These are phyloP conservation scores for Yarrowia phangngaensis DNA, from an alignment of 805 yeast genomes.

Conservation along the genomic window DNA sequence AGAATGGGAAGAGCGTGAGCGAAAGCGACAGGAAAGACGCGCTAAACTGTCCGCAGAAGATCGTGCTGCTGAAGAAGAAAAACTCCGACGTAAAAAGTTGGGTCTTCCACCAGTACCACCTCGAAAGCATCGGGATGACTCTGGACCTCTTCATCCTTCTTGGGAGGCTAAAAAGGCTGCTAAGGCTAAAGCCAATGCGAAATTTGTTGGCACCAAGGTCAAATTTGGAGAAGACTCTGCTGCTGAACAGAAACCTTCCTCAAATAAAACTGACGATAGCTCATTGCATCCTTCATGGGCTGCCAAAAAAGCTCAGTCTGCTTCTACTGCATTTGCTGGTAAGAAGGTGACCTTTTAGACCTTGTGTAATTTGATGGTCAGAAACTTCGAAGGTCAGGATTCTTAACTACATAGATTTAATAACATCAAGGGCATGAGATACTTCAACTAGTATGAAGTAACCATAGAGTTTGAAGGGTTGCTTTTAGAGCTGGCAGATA, in stretches of 20 bases:
- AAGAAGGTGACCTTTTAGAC: conserved; percentile 20
- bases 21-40: conserved; percentile 40
- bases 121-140: conserved; percentile 27
- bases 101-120: conserved; percentile 1
- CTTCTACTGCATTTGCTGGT: conserved; percentile 8
- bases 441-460: too few relatives aligned
- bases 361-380: too few relatives aligned
- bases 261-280: conserved; percentile 32
- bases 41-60: conserved; percentile 26
- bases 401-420: too few relatives aligned
- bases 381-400: too few relatives aligned
- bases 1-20: conserved; percentile 70
- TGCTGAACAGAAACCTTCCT: conserved; percentile 1
- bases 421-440: too few relatives aligned
- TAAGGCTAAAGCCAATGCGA: conserved; percentile 58
- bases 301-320: conserved; percentile 46
- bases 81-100: conserved; percentile 9
- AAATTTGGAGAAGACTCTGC: conserved; percentile 46
- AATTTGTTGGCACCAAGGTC: conserved; percentile 81
- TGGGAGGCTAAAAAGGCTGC: conserved; percentile 96
- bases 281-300: conserved; percentile 94
- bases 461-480: too few relatives aligned
- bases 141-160: conserved; percentile 77
- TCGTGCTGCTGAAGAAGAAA: conserved; percentile 12
- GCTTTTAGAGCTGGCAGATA: too few relatives aligned